Evolutionary conservation across 257 asterid species (phyloP), one percentile per base, ranked within the genome.

Genomic region (Solanum pinnatisectum): DNA sequence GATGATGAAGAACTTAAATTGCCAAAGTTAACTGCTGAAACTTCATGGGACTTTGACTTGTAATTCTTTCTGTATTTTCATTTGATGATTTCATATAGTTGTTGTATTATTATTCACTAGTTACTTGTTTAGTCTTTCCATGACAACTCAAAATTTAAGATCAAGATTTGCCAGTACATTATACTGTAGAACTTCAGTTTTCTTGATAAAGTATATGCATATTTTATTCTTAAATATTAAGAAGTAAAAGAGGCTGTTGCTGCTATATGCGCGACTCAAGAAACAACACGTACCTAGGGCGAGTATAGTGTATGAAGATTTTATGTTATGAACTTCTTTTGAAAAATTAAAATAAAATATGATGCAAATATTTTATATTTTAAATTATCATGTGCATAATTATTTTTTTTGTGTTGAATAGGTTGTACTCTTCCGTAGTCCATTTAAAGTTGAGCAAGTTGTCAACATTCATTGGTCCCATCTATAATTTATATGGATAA

Each of bases 1-100:
- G 98, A 93, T 11, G 96, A 95, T 37, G 15, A 35, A 5, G 98
- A 95, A 82, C 81, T 10, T 23, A 95, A 93, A 88, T 88, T 68
- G 39, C 96, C 98, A 10, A 95, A 94, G 87, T 36, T 96, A 90
- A 88, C 91, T 72, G 99, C 98, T 2, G 99, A 96, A 92, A 94
- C 93, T 22, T 88, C 91, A 67, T 96, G 97, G 98, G 96, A 94
- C 87, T 92, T 94, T 22, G 98, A 92, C 89, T 86, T 95, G 93
- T 95, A 93, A 96, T 90, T 44, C 46, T 12, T 86, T 37, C 8
- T 42, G 37, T 10, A 42, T 78, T 78, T 42, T 15, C 82, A n/a
- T 44, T 33, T 33, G 72, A 65, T 60, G 65, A 70, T 36, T 40
- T 27, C 65, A 27, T 27, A 15, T 79, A 27, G 25, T 79, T 6